Base-by-base conservation (phyloP, 495 filamentous ascomycete genomes). In the Lophiotrema nucula region DNA sequence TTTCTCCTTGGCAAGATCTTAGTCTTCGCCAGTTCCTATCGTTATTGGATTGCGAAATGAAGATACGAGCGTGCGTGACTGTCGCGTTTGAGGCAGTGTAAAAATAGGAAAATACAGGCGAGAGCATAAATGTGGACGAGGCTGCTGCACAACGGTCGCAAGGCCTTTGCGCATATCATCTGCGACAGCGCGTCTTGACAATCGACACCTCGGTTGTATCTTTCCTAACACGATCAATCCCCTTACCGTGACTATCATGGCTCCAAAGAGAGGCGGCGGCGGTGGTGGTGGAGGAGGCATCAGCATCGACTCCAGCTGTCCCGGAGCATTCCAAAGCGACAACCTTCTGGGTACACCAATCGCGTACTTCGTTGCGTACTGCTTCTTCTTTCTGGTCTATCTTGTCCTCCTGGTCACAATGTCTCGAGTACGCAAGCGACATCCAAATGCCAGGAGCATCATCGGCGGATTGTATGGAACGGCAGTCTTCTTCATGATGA, bases 301-400 rank as follows among this genome's bases (percentile, higher is more conserved):
- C 16, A 18, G 26, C 33, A 52, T 28, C 46, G 39, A 8, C 24
- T 4, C 38, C 38, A 44, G 38, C 37, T 50, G 53, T 39, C 45
- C 47, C 1, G 35, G 39, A 21, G 33, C 59, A 2, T 62, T 62
- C 47, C 21, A 49, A n/a, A 16, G 33, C 43, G 15, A 41, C 47
- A n/a, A n/a, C 16, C 2, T 16, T 16, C 18, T 42, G n/a, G 31
- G 31, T n/a, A 43, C 26, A 6, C 1, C 8, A 2, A 31, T 49
- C 19, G 35, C 18, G 2, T 42, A 47, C 31, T 60, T 62, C 23
- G 59, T 50, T n/a, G 2, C 1, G 8, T 50, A 51, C 39, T 44
- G 33, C 26, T 8, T 62, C 44, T 62, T 62, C 45, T 51, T 56
- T n/a, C 19, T 62, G n/a, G 25, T 56, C 28, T 31, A 22, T 2